Evolutionary conservation across 805 yeast species (phyloP).

Genomic region (Pichia scutulata): DNA sequence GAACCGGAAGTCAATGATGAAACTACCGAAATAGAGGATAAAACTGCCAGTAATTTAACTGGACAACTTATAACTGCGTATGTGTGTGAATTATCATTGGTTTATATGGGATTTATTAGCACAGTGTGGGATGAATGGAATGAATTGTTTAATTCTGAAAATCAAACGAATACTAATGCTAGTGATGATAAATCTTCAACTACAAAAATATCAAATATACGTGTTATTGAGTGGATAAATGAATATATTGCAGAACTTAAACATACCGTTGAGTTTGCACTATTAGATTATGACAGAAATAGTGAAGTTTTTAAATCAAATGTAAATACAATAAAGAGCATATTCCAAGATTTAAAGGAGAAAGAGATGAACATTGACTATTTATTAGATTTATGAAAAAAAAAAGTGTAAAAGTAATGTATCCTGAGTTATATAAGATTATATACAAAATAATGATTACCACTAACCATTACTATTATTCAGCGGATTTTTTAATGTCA

Average conservation of each 20-base stretch:
- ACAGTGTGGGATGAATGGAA: constrained; percentile 8
- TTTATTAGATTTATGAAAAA: constrained; percentile 32
- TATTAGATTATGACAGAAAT: constrained; percentile 51
- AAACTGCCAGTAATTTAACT: neutral
- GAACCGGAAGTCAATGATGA: neutral
- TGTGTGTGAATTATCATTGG: constrained; percentile 8
- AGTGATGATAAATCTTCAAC: neutral
- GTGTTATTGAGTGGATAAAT: constrained; percentile 69
- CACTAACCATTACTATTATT: constrained; percentile 1
- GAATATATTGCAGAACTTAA: constrained; percentile 55
- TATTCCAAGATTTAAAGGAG: constrained; percentile 51
- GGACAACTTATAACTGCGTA: constrained; percentile 7
- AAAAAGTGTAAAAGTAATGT: neutral
- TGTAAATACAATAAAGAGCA: constrained; percentile 45
- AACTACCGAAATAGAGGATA: neutral
- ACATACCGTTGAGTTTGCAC: constrained; percentile 53
- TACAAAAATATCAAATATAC: constrained; percentile 10
- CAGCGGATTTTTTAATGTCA: neutral
- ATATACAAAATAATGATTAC: neutral
- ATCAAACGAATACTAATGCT: neutral
- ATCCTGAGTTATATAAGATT: neutral
- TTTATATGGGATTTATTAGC: constrained; percentile 8
- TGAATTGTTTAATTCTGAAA: neutral
- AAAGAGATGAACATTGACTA: constrained; percentile 73
- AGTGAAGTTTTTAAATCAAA: constrained; percentile 49